Percentiles rank a stretch among this genome's conserved stretches.
phyloP scores from a whole-genome alignment of 768 basidiomycete genomes.

The Rubroboletus pulcherrimus region DNA sequence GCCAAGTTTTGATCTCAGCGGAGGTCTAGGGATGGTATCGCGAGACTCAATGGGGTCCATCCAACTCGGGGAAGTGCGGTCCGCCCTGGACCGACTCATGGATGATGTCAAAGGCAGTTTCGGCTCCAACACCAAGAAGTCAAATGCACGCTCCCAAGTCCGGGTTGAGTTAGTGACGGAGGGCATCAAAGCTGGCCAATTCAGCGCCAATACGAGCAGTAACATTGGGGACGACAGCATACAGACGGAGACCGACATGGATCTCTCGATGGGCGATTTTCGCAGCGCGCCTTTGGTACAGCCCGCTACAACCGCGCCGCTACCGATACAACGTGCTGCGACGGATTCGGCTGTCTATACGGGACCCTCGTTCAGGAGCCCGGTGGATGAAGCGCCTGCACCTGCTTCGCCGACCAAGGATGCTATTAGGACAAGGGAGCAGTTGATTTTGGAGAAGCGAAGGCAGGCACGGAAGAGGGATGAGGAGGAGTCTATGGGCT shows the following conservation, averaged over 20 bases:
- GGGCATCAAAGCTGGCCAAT: constrained; percentile 31
- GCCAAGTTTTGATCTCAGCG: constrained; percentile 24
- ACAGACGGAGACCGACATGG: constrained; percentile 33
- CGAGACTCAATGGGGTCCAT: constrained; percentile 46
- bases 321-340: constrained; percentile 45
- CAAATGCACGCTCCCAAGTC: constrained; percentile 13
- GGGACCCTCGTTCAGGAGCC: constrained; percentile 33
- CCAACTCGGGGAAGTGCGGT: constrained; percentile 67
- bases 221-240: constrained; percentile 27
- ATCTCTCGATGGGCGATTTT: constrained; percentile 24
- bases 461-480: constrained; percentile 57
- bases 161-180: constrained; percentile 30
- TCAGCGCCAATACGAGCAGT: constrained; percentile 35
- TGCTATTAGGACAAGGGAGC: constrained; percentile 62
- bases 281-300: constrained; percentile 17
- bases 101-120: constrained; percentile 49
- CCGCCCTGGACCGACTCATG: constrained; percentile 70
- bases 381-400: constrained; percentile 30
- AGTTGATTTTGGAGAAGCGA: constrained; percentile 67
- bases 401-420: constrained; percentile 58
- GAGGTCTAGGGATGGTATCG: constrained; percentile 20
- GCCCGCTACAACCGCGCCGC: constrained; percentile 11
- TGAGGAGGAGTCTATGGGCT: constrained; percentile 40
- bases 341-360: constrained; percentile 44
- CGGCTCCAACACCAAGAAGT: constrained; percentile 23